These are phyloP conservation scores for Scutellaria galericulata DNA, from an alignment of 257 asterid genomes.

Conservation along the genomic window DNA sequence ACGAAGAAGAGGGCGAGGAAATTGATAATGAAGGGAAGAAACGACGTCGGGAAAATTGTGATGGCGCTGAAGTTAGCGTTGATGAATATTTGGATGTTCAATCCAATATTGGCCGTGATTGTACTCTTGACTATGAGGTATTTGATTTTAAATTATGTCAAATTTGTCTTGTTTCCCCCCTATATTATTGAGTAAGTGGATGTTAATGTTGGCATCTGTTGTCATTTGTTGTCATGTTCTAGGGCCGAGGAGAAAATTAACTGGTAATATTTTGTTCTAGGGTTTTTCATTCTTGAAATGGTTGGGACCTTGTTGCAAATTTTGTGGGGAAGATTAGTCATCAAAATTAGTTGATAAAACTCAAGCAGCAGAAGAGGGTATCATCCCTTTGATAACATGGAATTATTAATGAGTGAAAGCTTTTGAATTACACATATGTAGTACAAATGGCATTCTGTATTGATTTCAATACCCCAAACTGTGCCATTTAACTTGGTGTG, in stretches of 20 bases:
- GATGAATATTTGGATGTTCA: slow-evolving; percentile 62
- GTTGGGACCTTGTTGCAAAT: neutral
- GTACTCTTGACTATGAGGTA: slow-evolving; percentile 90
- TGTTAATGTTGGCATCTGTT: neutral
- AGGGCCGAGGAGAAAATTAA: neutral
- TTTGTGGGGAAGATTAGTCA: slow-evolving; percentile 16
- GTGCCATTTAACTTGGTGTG: neutral
- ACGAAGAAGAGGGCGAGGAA: slow-evolving; percentile 39
- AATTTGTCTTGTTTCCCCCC: neutral
- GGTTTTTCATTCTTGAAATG: neutral
- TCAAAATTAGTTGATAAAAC: neutral
- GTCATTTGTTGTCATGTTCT: neutral
- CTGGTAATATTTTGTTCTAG: neutral
- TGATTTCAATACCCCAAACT: neutral
- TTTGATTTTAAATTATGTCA: neutral
- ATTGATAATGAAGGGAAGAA: slow-evolving; percentile 38
- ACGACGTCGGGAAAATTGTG: slow-evolving; percentile 33
- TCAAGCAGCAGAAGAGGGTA: neutral
- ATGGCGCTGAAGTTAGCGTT: slow-evolving; percentile 13
- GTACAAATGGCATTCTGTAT: neutral
- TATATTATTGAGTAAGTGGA: neutral
- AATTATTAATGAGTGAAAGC: neutral
- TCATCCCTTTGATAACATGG: neutral
- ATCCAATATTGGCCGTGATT: slow-evolving; percentile 80
- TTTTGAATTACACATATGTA: neutral